These are phyloP conservation scores for Trametes cingulata DNA, from an alignment of 768 basidiomycete species.

Conservation along the genomic window DNA sequence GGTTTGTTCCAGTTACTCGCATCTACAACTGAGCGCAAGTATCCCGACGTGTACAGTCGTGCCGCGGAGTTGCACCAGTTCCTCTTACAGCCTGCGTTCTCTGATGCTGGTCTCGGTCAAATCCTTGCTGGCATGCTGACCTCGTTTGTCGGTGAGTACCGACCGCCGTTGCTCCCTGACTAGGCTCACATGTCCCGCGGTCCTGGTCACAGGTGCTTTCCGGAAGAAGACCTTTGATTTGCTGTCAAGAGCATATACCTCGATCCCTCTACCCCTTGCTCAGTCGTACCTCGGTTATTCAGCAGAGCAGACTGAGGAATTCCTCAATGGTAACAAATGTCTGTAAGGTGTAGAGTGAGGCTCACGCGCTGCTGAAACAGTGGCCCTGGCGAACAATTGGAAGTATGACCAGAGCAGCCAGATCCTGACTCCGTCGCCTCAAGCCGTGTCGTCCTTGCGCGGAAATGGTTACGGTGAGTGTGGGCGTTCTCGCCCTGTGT, in stretches of 20 bases:
- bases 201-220: conserved; percentile 49
- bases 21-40: conserved; percentile 54
- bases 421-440: conserved; percentile 43
- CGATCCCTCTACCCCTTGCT: conserved; percentile 54
- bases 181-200: background rate
- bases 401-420: conserved; percentile 47
- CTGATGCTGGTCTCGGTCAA: conserved; percentile 46
- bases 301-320: conserved; percentile 32
- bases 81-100: conserved; percentile 45
- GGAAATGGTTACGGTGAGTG: conserved; percentile 4
- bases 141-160: conserved; percentile 53
- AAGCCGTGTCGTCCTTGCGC: background rate
- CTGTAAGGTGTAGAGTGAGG: no score
- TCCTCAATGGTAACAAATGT: conserved; percentile 39
- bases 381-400: conserved; percentile 49
- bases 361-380: conserved; percentile 36
- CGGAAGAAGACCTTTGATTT: conserved; percentile 56
- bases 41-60: conserved; percentile 55
- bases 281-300: conserved; percentile 57
- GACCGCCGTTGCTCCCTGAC: background rate
- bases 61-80: conserved; percentile 43
- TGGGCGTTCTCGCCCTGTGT: background rate
- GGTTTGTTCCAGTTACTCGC: conserved; percentile 48
- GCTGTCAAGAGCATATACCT: conserved; percentile 64
- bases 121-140: conserved; percentile 46